phyloP scores from a whole-genome alignment of 2,329 filamentous ascomycete species.

The Penicillium sp. region DNA sequence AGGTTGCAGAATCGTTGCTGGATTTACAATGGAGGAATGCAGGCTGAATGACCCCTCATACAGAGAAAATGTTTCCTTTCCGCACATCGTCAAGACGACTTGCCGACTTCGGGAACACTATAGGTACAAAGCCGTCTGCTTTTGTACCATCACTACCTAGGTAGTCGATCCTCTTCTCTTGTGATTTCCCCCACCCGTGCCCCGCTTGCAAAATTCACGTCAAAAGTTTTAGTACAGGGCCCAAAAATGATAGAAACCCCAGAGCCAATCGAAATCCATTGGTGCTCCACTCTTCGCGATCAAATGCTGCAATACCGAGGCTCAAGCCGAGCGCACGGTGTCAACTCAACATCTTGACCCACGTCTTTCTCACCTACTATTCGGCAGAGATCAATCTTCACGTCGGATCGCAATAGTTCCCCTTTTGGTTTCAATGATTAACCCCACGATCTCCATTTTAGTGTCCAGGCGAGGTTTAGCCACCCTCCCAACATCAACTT shows the following conservation, averaged over 20 bases:
- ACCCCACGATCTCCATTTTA: background rate
- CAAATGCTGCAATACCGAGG: constrained; percentile 9
- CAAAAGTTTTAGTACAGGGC: background rate
- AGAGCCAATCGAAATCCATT: background rate
- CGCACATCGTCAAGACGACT: background rate
- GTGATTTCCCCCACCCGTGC: too few relatives aligned
- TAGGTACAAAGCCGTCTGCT: too few relatives aligned
- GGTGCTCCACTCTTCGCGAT: background rate
- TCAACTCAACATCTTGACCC: background rate
- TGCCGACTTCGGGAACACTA: too few relatives aligned
- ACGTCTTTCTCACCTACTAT: background rate
- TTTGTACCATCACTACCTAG: too few relatives aligned
- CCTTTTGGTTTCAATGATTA: background rate
- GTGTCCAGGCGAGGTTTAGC: constrained; percentile 3
- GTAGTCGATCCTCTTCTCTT: too few relatives aligned
- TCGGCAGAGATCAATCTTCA: constrained; percentile 3
- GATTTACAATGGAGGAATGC: too few relatives aligned
- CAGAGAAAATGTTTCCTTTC: background rate
- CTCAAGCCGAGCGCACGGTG: background rate
- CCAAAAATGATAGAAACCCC: background rate
- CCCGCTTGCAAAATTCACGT: background rate
- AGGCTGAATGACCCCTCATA: too few relatives aligned
- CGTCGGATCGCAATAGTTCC: constrained; percentile 3
- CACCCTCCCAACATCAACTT: background rate
- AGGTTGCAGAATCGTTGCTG: too few relatives aligned